Evolutionary conservation across 306 rosid species (phyloP), one percentile per base, ranked within the genome.

Genomic region (Gillenia trifoliata): DNA sequence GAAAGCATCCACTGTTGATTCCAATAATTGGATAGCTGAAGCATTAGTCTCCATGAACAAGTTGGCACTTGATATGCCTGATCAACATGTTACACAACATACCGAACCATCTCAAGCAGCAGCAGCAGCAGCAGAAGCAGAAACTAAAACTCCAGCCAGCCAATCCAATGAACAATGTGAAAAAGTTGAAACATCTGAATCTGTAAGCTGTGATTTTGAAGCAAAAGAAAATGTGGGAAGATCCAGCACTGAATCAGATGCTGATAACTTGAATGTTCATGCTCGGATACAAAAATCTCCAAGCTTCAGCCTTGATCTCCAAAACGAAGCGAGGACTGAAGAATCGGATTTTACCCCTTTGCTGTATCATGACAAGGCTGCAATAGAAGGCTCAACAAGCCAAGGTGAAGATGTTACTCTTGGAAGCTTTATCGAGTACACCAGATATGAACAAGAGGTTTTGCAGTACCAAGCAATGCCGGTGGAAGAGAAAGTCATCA

Each of bases 301-400:
- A 30, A 91, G 97, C 83, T 93, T 93, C 80, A 88, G 86, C 63
- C 83, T 87, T 74, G 83, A 91, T 72, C 93, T 91, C 43, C 81
- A 72, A 72, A 81, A 10, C 3, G 88, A 85, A 86, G 85, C 59
- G 29, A 84, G 57, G 16, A 26, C 52, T 8, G 84, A 77, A 76
- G 96, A 88, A 70, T 84, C 91, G n/a, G 97, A 91, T 74, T 77
- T 62, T 68, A 82, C 52, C 66, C 92, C 96, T 29, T 74, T 91
- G 75, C 81, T 88, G 47, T 57, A 49, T 34, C 86, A 86, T 61
- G 86, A 78, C 3, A 82, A 83, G 78, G 81, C 80, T 68, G 74
- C 70, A 64, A 66, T 59, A 26, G 81, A 77, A 75, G 73, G 64
- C 79, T 63, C 72, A 67, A 61, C 69, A 62, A 77, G 81, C 64